Percentiles rank a stretch among this genome's conserved stretches.
Evolutionary conservation across 1,139 yeast species (phyloP).

Genomic region (Yamadazyma conglobata): DNA sequence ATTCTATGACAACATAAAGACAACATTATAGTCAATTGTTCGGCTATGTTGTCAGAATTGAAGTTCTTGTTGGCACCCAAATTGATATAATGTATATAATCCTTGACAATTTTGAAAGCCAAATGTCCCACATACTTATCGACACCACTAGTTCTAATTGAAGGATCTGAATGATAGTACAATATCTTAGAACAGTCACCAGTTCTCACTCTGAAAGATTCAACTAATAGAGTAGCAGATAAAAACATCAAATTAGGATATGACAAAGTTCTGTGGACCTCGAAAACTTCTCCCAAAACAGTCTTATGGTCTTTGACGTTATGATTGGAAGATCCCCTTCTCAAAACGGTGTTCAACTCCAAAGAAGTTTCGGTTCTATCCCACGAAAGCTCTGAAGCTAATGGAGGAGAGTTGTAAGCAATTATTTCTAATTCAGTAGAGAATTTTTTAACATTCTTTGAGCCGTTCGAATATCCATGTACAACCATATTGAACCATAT

Average conservation of each 20-base stretch:
- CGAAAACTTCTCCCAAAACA: conserved; percentile 48
- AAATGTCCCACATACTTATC: conserved; percentile 67
- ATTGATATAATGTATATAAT: conserved; percentile 47
- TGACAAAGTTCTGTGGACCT: conserved; percentile 54
- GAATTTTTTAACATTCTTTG: conserved; percentile 51
- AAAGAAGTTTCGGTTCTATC: conserved; percentile 87
- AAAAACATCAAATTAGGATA: conserved; percentile 85
- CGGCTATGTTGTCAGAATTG: conserved; percentile 59
- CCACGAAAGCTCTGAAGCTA: conserved; percentile 84
- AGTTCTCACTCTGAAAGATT: conserved; percentile 69
- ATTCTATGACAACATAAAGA: conserved; percentile 77
- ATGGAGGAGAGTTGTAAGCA: conserved; percentile 87
- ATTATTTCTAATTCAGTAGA: conserved; percentile 56
- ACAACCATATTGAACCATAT: conserved; percentile 94
- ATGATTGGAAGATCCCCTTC: conserved; percentile 85
- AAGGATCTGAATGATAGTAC: conserved; percentile 82
- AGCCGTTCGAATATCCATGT: conserved; percentile 74
- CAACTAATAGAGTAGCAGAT: conserved; percentile 77
- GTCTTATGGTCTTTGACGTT: conserved; percentile 76
- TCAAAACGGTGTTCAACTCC: conserved; percentile 85
- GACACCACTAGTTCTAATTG: conserved; percentile 68
- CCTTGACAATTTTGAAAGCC: conserved; percentile 56
- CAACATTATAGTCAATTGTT: conserved; percentile 67
- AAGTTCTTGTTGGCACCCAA: conserved; percentile 50
- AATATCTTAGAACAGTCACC: conserved; percentile 80